These are phyloP conservation scores for Trametes coccinea DNA, from an alignment of 768 basidiomycete genomes.

Conservation along the genomic window DNA sequence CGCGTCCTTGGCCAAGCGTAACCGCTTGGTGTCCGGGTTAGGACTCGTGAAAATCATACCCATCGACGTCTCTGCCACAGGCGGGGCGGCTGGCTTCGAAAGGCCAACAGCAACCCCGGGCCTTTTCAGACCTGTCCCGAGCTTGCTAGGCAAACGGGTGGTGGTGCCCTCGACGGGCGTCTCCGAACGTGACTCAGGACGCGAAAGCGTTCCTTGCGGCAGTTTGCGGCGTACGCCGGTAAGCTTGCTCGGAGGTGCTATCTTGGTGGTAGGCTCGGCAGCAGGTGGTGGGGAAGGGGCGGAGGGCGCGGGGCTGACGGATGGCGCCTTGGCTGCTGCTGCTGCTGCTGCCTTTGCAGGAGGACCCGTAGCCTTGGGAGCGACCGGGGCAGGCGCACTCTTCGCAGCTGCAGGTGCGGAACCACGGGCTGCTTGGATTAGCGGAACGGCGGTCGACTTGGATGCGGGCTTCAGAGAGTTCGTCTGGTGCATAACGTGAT, in stretches of 20 bases:
- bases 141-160: constrained; percentile 38
- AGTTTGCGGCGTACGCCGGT: constrained; percentile 72
- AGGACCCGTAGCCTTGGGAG: constrained; percentile 23
- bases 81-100: constrained; percentile 34
- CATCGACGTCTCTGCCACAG: constrained; percentile 23
- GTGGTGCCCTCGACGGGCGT: constrained; percentile 36
- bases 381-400: constrained; percentile 27
- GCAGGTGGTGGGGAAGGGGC: constrained; percentile 42
- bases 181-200: constrained; percentile 48
- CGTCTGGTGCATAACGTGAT: constrained; percentile 84
- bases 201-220: constrained; percentile 53
- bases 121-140: constrained; percentile 47
- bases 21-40: constrained; percentile 63
- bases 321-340: constrained; percentile 23
- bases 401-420: constrained; percentile 38
- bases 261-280: constrained; percentile 35
- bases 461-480: constrained; percentile 90
- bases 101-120: constrained; percentile 41
- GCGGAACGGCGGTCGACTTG: constrained; percentile 74
- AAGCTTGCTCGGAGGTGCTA: constrained; percentile 47
- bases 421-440: constrained; percentile 82
- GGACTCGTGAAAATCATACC: constrained; percentile 46
- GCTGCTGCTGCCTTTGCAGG: constrained; percentile 25
- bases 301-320: constrained; percentile 45
- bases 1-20: constrained; percentile 71